Base-by-base conservation (phyloP, 495 filamentous ascomycete genomes). In the Aspergillus nidulans region DNA sequence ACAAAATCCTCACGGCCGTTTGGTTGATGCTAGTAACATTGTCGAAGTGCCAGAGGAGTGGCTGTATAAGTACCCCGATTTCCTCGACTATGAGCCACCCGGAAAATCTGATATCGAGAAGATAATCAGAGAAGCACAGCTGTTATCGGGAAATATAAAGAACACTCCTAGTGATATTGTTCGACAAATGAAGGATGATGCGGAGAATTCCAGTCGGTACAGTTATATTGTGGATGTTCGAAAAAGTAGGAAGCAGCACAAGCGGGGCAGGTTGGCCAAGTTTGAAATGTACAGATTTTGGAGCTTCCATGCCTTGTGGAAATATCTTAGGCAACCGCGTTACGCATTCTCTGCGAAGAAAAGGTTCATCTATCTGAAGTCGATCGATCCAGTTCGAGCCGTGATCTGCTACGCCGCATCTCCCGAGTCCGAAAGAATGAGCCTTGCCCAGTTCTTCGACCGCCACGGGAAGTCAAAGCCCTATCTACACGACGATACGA, bases 21-120 rank as follows among this genome's bases (percentile, higher is more conserved):
- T 47, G 32, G 52, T 46, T 16, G 52, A 54, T 47, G 10, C 38
- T n/a, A 54, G 23, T 18, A 54, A 54, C 15, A 54, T 54, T 38
- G 52, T 54, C 4, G 52, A 54, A 1, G 52, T 54, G 19, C 52
- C 52, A 46, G 52, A 54, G 52, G 52, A 47, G 26, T 54, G 52
- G 52, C 42, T 54, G 25, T 47, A 54, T 19, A 54, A 47, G 20
- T 54, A 40, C 16, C 52, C 52, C 15, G 42, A 54, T 16, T 54
- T 47, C 13, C 32, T 47, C 9, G 28, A 47, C 7, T 54, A 16
- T 40, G 26, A 54, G 30, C 52, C 52, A 7, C 41, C 42, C 13
- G 5, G 19, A 25, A 39, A 18, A 16, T 24, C 18, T 25, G 18
- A 47, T 6, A 42, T 8, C 13, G 41, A 44, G 36, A 44, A 9